A percentile compares a stretch with the other conserved stretches of the same genome.
Conservation (phyloP, 2,329 filamentous ascomycete genomes). For the Fusarium scirpi region DNA sequence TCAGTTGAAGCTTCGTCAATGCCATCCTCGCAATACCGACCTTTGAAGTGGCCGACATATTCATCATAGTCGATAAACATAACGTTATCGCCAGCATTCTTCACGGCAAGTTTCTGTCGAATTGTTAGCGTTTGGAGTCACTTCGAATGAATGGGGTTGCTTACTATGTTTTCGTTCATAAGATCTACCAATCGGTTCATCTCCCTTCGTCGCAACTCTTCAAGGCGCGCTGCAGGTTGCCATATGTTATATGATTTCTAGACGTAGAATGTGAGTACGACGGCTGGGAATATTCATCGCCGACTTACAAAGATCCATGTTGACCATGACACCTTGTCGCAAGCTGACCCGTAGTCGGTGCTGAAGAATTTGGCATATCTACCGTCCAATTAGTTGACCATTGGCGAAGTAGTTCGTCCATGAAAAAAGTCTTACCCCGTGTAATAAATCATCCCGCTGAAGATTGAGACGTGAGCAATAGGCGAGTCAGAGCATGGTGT, state of each 20-base stretch:
- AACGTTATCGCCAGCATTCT: background rate
- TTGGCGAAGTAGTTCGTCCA: too few relatives aligned
- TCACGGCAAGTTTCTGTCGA: background rate
- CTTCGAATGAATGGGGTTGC: background rate
- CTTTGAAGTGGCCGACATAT: conserved; percentile 11
- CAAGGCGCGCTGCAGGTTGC: conserved; percentile 3
- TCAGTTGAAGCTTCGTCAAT: conserved; percentile 2
- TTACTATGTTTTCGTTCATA: conserved; percentile 5
- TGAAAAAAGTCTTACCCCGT: background rate
- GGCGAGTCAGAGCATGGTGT: too few relatives aligned
- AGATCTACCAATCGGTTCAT: conserved; percentile 17
- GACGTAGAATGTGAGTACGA: background rate
- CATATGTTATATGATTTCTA: conserved; percentile 14
- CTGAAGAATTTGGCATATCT: conserved; percentile 32
- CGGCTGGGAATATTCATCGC: background rate
- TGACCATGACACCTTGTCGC: conserved; percentile 8
- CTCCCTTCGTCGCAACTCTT: conserved; percentile 1
- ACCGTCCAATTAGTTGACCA: too few relatives aligned
- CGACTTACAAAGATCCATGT: conserved; percentile 22
- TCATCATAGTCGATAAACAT: conserved; percentile 11
- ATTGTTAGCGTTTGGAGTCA: too few relatives aligned
- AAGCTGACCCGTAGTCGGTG: background rate
- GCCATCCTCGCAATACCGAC: conserved; percentile 8
- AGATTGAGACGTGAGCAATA: background rate
- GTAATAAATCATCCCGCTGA: conserved; percentile 21